Base-by-base conservation (phyloP, 2,329 filamentous ascomycete genomes). In the Colletotrichum musicola region DNA sequence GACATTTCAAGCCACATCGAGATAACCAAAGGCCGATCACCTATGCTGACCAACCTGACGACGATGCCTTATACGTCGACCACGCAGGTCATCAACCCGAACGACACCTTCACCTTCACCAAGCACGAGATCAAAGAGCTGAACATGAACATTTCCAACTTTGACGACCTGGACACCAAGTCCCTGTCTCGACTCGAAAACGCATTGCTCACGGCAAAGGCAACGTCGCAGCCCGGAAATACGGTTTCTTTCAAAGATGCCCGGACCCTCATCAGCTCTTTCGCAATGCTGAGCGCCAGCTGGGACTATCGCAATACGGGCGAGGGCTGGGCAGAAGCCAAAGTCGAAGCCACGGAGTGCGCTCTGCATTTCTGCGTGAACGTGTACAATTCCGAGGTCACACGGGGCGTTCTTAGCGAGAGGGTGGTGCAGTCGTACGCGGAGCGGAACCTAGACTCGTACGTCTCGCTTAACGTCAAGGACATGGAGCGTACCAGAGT, bases 291-390 rank as follows among this genome's bases (percentile, higher is more conserved):
- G 2, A 22, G 22, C 18, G n/a, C 56, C 0, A 9, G 27, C 18
- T 4, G 51, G 22, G 50, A 14, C 0, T 54, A n/a, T 13, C 47
- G 49, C 0, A 20, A 42, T 14, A 27, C 25, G 1, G 5, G n/a
- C 1, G 30, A 42, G 12, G 6, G 2, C 1, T 62, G 49, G 49
- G 35, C 25, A 7, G 16, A 62, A 1, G 18, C 20, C 20, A 30
- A 30, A n/a, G 59, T 62, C 1, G 30, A 18, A 4, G 47, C 47
- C 12, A 13, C 22, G 4, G 60, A 62, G 10, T 62, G 50, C 20
- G 60, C 60, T 3, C 13, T 62, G 6, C 55, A 54, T 7, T 62
- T 55, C 6, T 62, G 60, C 9, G 49, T 40, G 5, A 62, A 62
- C 7, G 4, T 49, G 1, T 62, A 62, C 14, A 14, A 54, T 22